phyloP scores from a whole-genome alignment of 257 asterid genomes.

The Salvia rosmarinus region DNA sequence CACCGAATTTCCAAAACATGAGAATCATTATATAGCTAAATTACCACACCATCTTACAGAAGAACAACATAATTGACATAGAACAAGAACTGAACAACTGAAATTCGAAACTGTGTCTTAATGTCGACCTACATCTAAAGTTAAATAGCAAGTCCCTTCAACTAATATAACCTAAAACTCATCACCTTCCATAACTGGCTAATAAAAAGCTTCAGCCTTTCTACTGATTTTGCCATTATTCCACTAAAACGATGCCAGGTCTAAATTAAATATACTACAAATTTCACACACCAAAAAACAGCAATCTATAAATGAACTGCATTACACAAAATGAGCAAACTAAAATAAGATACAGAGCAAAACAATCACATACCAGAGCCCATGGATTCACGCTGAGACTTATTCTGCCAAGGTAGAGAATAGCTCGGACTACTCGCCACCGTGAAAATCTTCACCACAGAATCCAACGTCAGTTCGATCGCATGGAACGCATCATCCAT shows the following conservation, averaged over 20 bases:
- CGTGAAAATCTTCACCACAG: constrained; percentile 91
- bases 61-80: not conserved
- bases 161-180: not conserved
- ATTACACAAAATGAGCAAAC: not conserved
- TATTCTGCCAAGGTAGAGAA: constrained; percentile 93
- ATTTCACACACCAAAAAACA: constrained; percentile 8
- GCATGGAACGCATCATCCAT: constrained; percentile 63
- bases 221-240: not conserved
- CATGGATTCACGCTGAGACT: constrained; percentile 90
- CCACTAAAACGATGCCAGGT: constrained; percentile 11
- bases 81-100: not conserved
- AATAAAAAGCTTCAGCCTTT: not conserved
- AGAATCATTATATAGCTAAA: constrained; percentile 2
- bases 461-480: constrained; percentile 88
- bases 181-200: not conserved
- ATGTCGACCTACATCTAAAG: constrained; percentile 2
- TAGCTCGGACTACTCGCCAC: constrained; percentile 92
- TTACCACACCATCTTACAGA: not conserved
- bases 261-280: not conserved
- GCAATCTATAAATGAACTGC: not conserved
- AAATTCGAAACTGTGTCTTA: not conserved
- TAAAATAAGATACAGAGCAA: not conserved
- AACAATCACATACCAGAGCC: constrained; percentile 73
- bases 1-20: constrained; percentile 19
- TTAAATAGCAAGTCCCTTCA: not conserved